Percentiles rank a stretch among this genome's conserved stretches.
Evolutionary conservation across 345 rosid species (phyloP).

Genomic region (Kernera saxatilis): DNA sequence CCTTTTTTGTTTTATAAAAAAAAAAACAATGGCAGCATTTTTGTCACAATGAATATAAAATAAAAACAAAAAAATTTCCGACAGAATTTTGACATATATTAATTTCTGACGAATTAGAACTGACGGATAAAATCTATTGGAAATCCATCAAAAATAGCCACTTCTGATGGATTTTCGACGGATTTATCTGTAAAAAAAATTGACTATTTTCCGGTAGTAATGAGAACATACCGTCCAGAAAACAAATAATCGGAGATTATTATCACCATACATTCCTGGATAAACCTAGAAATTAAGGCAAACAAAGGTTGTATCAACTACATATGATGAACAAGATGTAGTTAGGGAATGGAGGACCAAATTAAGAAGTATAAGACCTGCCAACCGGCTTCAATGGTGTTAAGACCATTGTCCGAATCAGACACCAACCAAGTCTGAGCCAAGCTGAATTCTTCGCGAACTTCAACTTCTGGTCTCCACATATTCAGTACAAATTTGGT

Average conservation of each 20-base stretch:
- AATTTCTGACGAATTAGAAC: too few relatives aligned
- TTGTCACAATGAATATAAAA: too few relatives aligned
- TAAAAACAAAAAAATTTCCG: too few relatives aligned
- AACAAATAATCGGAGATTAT: conserved; percentile 52
- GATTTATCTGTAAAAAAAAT: conserved; percentile 40
- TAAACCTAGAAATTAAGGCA: conserved; percentile 39
- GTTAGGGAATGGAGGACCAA: background rate
- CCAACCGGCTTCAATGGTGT: conserved; percentile 65
- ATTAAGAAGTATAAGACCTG: conserved; percentile 36
- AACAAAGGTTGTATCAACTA: background rate
- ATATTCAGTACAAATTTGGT: conserved; percentile 43
- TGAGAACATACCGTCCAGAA: conserved; percentile 73
- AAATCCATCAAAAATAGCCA: too few relatives aligned
- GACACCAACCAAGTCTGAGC: conserved; percentile 53
- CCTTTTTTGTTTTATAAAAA: too few relatives aligned
- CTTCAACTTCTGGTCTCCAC: conserved; percentile 49
- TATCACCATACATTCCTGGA: conserved; percentile 45
- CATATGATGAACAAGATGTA: background rate
- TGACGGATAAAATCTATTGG: too few relatives aligned
- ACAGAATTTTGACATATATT: too few relatives aligned
- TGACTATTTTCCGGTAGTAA: too few relatives aligned
- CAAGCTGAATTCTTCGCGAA: conserved; percentile 48
- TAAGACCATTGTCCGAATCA: conserved; percentile 37
- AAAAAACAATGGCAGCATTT: too few relatives aligned
- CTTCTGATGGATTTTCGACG: background rate